Base-by-base conservation (phyloP, 352 stramenopile genomes). In the Phytophthora sojae region DNA sequence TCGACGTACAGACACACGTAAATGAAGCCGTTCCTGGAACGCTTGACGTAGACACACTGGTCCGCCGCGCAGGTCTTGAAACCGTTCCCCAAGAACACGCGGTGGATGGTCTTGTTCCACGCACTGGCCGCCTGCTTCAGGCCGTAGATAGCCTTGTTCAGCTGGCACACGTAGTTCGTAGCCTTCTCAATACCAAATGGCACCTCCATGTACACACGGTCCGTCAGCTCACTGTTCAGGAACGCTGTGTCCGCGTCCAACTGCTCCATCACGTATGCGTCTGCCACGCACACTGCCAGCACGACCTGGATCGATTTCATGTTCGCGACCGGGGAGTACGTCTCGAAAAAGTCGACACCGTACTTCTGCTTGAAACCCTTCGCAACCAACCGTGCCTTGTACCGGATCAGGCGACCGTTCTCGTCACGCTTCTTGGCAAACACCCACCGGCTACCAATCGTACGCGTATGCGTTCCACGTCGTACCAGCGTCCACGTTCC, bases 361-460 rank as follows among this genome's bases (percentile, higher is more conserved):
- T 65, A 61, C 9, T 69, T 56, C 61, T 86, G 78, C 26, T 60
- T 62, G 53, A 77, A 86, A 0, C 78, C 75, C 3, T 73, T 65
- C 14, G 65, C 75, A 4, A 82, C 68, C 5, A 86, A 39, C 2
- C 79, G 37, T 32, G 67, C 71, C 57, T 79, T 84, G 58, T 77
- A 81, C 7, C 68, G 62, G 8, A 79, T 32, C 2, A 88, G 57
- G 1, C 70, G 47, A 32, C 80, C 75, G 7, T 61, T 11, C 39
- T 73, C 60, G 50, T 86, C 72, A 25, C 58, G 54, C 61, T 84
- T 88, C 57, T 73, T 74, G 5, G 53, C 65, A 39, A 83, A 85
- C 0, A 80, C 62, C 67, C 77, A 86, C 3, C 79, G 61, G 14
- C 67, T 76, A 3, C 64, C 68, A n/a, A 81, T 79, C 0, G 64